These are phyloP conservation scores for Scorias spongiosa DNA, from an alignment of 2,329 filamentous ascomycete genomes.

Conservation along the genomic window DNA sequence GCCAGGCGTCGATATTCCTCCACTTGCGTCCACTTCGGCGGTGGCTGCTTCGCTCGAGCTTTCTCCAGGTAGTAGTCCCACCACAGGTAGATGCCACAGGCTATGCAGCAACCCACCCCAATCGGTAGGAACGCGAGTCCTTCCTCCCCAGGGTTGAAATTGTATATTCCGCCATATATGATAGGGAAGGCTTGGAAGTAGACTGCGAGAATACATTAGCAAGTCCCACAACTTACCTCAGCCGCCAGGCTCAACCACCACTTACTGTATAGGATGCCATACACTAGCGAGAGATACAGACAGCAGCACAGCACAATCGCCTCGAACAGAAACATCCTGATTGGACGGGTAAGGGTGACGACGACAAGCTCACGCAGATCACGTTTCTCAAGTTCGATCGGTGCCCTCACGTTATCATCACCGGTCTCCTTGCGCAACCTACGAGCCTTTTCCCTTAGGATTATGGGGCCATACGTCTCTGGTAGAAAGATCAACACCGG, in stretches of 20 bases:
- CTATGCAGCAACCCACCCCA: slow-evolving; percentile 44
- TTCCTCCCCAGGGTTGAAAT: slow-evolving; percentile 46
- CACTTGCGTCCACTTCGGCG: slow-evolving; percentile 41
- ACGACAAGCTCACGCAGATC: slow-evolving; percentile 45
- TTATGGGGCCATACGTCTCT: slow-evolving; percentile 31
- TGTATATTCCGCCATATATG: slow-evolving; percentile 50
- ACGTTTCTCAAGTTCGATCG: slow-evolving; percentile 47
- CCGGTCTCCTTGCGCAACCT: slow-evolving; percentile 42
- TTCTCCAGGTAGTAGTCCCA: slow-evolving; percentile 48
- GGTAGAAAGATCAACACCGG: slow-evolving; percentile 46
- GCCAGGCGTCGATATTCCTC: slow-evolving; percentile 58
- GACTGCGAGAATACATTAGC: slow-evolving; percentile 21
- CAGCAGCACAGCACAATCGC: slow-evolving; percentile 60
- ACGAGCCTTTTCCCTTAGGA: slow-evolving; percentile 33
- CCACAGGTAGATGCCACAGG: slow-evolving; percentile 44
- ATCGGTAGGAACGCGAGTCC: slow-evolving; percentile 57
- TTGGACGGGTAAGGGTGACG: slow-evolving; percentile 54
- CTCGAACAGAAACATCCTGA: slow-evolving; percentile 60
- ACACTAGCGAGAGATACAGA: slow-evolving; percentile 48
- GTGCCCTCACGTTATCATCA: slow-evolving; percentile 38
- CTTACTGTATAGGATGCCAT: slow-evolving; percentile 46
- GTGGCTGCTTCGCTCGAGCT: slow-evolving; percentile 27
- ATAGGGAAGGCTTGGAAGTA: slow-evolving; percentile 59
- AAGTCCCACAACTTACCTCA: background rate
- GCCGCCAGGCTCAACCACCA: background rate